These are phyloP conservation scores for Lentinula boryana DNA, from an alignment of 768 basidiomycete species.

Conservation along the genomic window DNA sequence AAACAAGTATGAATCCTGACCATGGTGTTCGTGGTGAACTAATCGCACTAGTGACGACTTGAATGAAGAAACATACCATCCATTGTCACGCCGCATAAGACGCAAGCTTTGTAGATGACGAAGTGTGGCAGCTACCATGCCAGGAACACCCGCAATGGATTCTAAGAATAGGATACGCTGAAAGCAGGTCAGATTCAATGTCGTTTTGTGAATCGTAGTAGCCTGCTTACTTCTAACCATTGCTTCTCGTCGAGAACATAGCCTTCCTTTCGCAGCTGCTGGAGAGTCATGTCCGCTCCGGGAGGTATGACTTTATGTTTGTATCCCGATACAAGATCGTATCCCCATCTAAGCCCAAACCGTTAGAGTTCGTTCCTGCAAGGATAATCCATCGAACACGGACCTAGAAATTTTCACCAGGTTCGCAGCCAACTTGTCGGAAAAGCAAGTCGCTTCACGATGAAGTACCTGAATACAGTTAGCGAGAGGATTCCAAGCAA, in stretches of 20 bases:
- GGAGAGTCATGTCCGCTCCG: conserved; percentile 56
- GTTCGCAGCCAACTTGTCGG: conserved; percentile 67
- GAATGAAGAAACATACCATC: conserved; percentile 30
- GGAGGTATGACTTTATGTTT: conserved; percentile 65
- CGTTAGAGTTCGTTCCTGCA: conserved; percentile 2
- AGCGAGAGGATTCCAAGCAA: background rate
- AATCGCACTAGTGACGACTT: conserved; percentile 22
- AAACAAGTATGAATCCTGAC: conserved; percentile 91
- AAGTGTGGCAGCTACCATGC: conserved; percentile 88
- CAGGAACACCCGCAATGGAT: conserved; percentile 90
- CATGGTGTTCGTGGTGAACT: conserved; percentile 30
- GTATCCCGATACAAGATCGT: conserved; percentile 85
- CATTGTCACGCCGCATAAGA: conserved; percentile 62
- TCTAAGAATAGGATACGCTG: conserved; percentile 66
- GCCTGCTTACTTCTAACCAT: conserved; percentile 62
- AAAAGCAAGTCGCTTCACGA: conserved; percentile 51
- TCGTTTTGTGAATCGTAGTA: background rate
- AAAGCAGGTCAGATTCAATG: background rate
- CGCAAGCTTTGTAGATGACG: conserved; percentile 87
- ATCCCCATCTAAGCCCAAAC: conserved; percentile 41
- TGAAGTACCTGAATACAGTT: conserved; percentile 55
- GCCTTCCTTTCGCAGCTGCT: conserved; percentile 69
- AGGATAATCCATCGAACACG: conserved; percentile 3
- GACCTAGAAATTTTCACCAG: conserved; percentile 56
- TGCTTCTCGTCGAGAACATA: conserved; percentile 67